Evolutionary conservation across 768 basidiomycete species (phyloP), one percentile per base, ranked within the genome.

Genomic region (Hygrophoropsis aurantiaca): DNA sequence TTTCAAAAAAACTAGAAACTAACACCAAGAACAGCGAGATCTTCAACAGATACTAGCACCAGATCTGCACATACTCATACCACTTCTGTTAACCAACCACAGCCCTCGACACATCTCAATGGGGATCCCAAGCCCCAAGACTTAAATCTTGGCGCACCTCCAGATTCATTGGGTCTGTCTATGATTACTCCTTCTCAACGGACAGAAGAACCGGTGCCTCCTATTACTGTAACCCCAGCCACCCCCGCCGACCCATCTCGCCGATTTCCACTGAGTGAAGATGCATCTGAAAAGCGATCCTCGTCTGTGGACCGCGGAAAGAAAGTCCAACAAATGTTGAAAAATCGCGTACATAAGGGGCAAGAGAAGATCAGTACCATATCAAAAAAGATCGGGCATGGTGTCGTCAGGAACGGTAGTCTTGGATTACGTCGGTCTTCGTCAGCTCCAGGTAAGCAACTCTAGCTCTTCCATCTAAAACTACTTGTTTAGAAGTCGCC

Each of bases 251-350:
- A 67, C 7, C 36, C 54, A 3, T 57, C 61, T 16, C 43, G 26
- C 40, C 53, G 34, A 58, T 58, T 59, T 30, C 38, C 48, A 51
- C 9, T 51, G 33, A 34, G 47, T 56, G 55, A 61, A 46, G 40
- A 47, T 44, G 21, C 44, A 47, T 39, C 43, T 40, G 60, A 58
- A 9, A 65, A 53, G 40, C 65, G 61, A 11, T 48, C 58, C 7
- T 57, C 62, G 38, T 65, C 67, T n/a, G 58, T 59, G 34, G 70
- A 64, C 21, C 58, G 66, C 34, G 82, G 82, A 32, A 89, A 86
- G 66, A 88, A 85, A 61, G 72, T 90, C 43, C 84, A 84, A 55
- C 82, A 83, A 61, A 86, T 87, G 68, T 67, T 90, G 50, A 90
- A 85, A 65, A 76, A 78, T 48, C 75, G 80, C 9, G 87, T 90